Evolutionary conservation across 306 rosid species (phyloP).

Genomic region (Geum urbanum): DNA sequence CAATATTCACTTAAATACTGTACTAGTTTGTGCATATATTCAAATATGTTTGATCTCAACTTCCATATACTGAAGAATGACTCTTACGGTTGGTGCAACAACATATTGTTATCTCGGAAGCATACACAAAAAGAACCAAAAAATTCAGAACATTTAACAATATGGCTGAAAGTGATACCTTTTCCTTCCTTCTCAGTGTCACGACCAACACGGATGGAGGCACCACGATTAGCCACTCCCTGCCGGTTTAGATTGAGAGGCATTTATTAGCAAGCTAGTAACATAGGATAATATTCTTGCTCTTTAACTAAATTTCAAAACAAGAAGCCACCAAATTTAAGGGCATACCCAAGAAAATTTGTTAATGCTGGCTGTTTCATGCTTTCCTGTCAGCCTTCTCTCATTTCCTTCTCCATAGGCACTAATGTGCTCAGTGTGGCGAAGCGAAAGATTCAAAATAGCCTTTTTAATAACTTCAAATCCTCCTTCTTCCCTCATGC

Average conservation of each 20-base stretch:
- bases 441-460: slow-evolving; percentile 89
- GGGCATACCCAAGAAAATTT: slow-evolving; percentile 86
- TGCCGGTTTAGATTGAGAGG: slow-evolving; percentile 34
- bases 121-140: background rate
- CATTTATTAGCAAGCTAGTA: slow-evolving; percentile 8
- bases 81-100: background rate
- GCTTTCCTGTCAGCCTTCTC: slow-evolving; percentile 97
- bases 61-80: background rate
- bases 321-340: slow-evolving; percentile 11
- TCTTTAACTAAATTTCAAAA: slow-evolving; percentile 5
- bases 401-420: slow-evolving; percentile 99
- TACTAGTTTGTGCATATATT: background rate
- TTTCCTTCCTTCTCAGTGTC: slow-evolving; percentile 85
- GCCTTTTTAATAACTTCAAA: slow-evolving; percentile 88
- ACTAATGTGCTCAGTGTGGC: slow-evolving; percentile 74
- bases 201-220: slow-evolving; percentile 98
- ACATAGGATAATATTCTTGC: background rate
- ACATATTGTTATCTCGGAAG: background rate
- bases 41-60: background rate
- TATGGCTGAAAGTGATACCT: slow-evolving; percentile 44
- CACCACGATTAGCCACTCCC: slow-evolving; percentile 99
- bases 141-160: background rate
- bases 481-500: slow-evolving; percentile 98
- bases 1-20: too few species aligned
- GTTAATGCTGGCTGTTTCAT: slow-evolving; percentile 84